A percentile compares a stretch with the other conserved stretches of the same genome.
phyloP scores from a whole-genome alignment of 805 yeast genomes.

The Ogataea minuta region DNA sequence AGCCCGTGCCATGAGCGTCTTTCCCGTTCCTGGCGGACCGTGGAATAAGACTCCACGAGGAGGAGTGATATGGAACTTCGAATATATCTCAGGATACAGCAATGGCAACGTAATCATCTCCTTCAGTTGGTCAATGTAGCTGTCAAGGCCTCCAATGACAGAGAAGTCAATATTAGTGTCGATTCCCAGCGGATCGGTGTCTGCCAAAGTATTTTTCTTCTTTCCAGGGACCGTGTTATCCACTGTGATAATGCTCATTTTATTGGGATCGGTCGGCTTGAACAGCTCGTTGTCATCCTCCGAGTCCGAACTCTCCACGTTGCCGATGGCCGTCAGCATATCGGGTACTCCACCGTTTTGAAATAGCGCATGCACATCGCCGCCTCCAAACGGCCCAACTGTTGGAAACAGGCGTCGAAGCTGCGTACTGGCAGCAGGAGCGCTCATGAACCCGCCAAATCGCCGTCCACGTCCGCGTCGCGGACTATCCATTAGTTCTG shows the following conservation, averaged over 20 bases:
- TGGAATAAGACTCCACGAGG: slow-evolving; percentile 97
- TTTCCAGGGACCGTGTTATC: slow-evolving; percentile 25
- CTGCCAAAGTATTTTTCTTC: slow-evolving; percentile 68
- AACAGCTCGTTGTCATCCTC: slow-evolving; percentile 46
- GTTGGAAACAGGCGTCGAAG: slow-evolving; percentile 83
- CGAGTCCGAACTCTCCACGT: slow-evolving; percentile 43
- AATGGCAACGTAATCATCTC: slow-evolving; percentile 96
- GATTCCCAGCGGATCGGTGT: slow-evolving; percentile 91
- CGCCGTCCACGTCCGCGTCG: slow-evolving; percentile 24
- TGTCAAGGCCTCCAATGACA: slow-evolving; percentile 88
- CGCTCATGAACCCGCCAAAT: slow-evolving; percentile 18
- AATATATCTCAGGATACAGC: slow-evolving; percentile 89
- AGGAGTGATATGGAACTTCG: slow-evolving; percentile 86
- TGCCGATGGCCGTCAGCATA: slow-evolving; percentile 37
- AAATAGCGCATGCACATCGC: slow-evolving; percentile 83
- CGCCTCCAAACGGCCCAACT: slow-evolving; percentile 97
- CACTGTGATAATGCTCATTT: slow-evolving; percentile 22
- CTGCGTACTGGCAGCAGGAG: slow-evolving; percentile 34
- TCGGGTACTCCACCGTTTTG: slow-evolving; percentile 57
- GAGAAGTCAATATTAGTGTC: slow-evolving; percentile 58
- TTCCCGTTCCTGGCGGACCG: slow-evolving; percentile 99
- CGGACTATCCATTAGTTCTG: slow-evolving; percentile 2
- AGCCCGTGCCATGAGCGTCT: slow-evolving; percentile 96
- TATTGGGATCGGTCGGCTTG: slow-evolving; percentile 34
- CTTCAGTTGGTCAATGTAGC: slow-evolving; percentile 85